Evolutionary conservation across 1,284 basidiomycete genomes (phyloP), one percentile per base, ranked within the genome.

Genomic region (Sanghuangporus sanghuang): DNA sequence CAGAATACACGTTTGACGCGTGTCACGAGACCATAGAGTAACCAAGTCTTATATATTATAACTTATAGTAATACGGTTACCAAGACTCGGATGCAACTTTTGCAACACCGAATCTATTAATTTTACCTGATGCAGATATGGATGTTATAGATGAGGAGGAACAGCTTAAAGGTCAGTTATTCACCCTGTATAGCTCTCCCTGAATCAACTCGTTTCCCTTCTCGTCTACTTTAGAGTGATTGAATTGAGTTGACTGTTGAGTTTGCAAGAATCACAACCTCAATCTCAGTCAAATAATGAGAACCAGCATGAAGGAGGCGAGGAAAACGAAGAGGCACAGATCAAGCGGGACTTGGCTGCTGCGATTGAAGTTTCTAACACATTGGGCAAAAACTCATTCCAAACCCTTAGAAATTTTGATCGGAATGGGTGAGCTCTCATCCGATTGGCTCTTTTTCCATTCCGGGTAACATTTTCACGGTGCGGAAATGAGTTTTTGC

Each of bases 191-290:
- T 7, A 2, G 2, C 2, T 46, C 44, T 46, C 2, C 5, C 11
- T 18, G 44, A 42, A n/a, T 56, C 23, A 14, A 27, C 38, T 32
- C 1, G 18, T 23, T 2, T 54, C 12, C 38, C 39, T 18, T 18
- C 18, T 59, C 18, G 32, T 42, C 50, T 66, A 27, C 61, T 52
- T n/a, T 63, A 85, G 82, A 69, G 81, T 80, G 2, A 79, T 83
- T 58, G 77, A 77, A n/a, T n/a, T n/a, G n/a, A n/a, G n/a, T n/a
- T n/a, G n/a, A n/a, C n/a, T n/a, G 36, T 66, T 82, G 57, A 83
- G 82, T 68, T 69, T 84, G 12, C 70, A 74, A 64, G 77, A 78
- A 16, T 66, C 71, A 7, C 23, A 59, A 9, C 11, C 40, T 6
- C 46, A 42, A 8, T 62, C 61, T 58, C 18, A 14, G 61, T 70